A percentile compares a stretch with the other conserved stretches of the same genome.
phyloP scores from a whole-genome alignment of 2,329 filamentous ascomycete genomes.

The Pyrenochaeta sp. region DNA sequence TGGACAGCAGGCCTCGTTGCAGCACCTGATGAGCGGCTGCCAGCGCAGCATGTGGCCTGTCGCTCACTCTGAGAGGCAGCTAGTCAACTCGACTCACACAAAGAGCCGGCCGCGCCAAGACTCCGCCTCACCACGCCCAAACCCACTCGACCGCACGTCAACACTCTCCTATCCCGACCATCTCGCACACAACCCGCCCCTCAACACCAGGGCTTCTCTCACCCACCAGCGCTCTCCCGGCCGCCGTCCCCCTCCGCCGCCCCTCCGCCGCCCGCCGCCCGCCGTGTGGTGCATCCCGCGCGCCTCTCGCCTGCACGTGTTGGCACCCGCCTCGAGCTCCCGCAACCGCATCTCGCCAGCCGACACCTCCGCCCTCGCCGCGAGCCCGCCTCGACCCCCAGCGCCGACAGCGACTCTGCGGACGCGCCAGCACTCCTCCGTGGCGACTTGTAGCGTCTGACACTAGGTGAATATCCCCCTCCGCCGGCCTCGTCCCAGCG shows the following conservation, averaged over 20 bases:
- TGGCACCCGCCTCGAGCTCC: constrained; percentile 25
- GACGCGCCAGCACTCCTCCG: constrained; percentile 49
- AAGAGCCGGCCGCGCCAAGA: constrained; percentile 27
- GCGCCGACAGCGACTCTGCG: constrained; percentile 47
- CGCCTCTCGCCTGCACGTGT: constrained; percentile 28
- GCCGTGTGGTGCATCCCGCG: constrained; percentile 32
- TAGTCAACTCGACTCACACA: too few species aligned
- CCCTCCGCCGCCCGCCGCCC: constrained; percentile 32
- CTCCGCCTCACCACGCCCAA: constrained; percentile 15
- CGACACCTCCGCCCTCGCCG: constrained; percentile 44
- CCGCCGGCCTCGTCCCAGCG: constrained; percentile 28
- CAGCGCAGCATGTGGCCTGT: too few species aligned
- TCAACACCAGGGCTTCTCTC: constrained; percentile 34
- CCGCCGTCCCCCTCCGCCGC: constrained; percentile 31
- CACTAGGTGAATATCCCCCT: constrained; percentile 48
- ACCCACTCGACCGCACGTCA: constrained; percentile 21
- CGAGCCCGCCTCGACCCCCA: constrained; percentile 35
- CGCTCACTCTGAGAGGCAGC: too few species aligned
- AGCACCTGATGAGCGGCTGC: not conserved
- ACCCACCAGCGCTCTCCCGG: constrained; percentile 30
- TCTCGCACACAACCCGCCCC: constrained; percentile 40
- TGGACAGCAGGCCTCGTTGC: too few species aligned
- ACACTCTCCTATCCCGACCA: constrained; percentile 32
- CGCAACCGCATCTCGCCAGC: constrained; percentile 29
- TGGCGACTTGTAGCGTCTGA: constrained; percentile 50